phyloP scores from a whole-genome alignment of 23 red algal genomes.

The Gracilariopsis chorda region DNA sequence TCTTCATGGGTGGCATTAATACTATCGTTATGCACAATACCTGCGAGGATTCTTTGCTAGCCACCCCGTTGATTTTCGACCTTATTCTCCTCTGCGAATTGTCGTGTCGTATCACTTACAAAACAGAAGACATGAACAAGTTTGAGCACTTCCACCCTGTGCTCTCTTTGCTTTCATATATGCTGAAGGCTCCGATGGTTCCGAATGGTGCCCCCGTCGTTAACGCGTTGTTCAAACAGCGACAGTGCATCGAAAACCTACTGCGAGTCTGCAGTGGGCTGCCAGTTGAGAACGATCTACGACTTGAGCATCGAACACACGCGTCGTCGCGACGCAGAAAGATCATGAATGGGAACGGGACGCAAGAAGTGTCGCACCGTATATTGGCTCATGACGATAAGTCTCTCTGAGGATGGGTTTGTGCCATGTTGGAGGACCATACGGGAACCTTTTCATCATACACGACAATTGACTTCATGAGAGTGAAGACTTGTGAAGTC shows the following conservation, averaged over 20 bases:
- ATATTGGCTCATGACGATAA: too few species aligned
- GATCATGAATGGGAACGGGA: not conserved
- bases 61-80: constrained; percentile 94
- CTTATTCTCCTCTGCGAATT: constrained; percentile 89
- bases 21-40: constrained; percentile 95
- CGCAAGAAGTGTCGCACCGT: too few species aligned
- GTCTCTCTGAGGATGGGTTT: too few species aligned
- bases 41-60: constrained; percentile 95
- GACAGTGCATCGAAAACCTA: constrained; percentile 95
- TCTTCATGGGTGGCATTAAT: constrained; percentile 98
- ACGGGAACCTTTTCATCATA: too few species aligned
- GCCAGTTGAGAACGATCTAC: constrained; percentile 93
- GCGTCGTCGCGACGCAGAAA: not conserved
- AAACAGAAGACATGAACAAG: constrained; percentile 39
- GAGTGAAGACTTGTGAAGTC: too few species aligned
- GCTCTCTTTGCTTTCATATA: constrained; percentile 89
- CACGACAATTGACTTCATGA: too few species aligned
- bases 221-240: constrained; percentile 94
- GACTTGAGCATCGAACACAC: constrained; percentile 78
- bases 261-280: constrained; percentile 88
- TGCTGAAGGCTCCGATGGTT: constrained; percentile 97
- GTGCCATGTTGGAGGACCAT: too few species aligned
- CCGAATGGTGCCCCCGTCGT: constrained; percentile 85
- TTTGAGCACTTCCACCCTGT: constrained; percentile 87
- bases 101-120: constrained; percentile 80